A percentile compares a stretch with the other conserved stretches of the same genome.
Conservation (phyloP, 805 yeast genomes). For the Yarrowia yakushimensis region DNA sequence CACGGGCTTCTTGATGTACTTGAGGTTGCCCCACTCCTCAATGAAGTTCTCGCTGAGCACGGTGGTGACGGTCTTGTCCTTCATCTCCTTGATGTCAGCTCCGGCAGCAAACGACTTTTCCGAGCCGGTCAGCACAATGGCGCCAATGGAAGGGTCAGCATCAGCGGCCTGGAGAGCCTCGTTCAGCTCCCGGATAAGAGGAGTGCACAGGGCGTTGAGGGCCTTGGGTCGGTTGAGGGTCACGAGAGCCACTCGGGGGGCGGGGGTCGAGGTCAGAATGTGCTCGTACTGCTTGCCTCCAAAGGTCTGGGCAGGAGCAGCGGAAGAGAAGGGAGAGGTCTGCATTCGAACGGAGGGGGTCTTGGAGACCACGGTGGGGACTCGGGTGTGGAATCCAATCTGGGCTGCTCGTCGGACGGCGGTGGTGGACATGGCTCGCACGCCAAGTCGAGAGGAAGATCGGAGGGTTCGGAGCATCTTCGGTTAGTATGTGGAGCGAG, state of each 20-base stretch:
- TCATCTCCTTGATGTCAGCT: conserved; percentile 54
- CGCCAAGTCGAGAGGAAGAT: conserved; percentile 23
- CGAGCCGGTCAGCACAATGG: conserved; percentile 48
- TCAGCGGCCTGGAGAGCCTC: conserved; percentile 41
- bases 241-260: conserved; percentile 41
- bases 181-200: conserved; percentile 41
- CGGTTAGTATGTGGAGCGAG: background rate
- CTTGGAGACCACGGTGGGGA: background rate
- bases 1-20: conserved; percentile 45
- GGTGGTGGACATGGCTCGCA: conserved; percentile 21
- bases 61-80: conserved; percentile 40
- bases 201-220: conserved; percentile 43
- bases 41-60: conserved; percentile 41
- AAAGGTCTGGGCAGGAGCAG: conserved; percentile 10
- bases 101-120: conserved; percentile 53
- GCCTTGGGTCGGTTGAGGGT: conserved; percentile 47
- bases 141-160: conserved; percentile 42
- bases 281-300: conserved; percentile 36
- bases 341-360: background rate
- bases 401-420: conserved; percentile 25
- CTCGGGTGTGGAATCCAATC: conserved; percentile 19
- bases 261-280: conserved; percentile 42
- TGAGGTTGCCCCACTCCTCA: conserved; percentile 43
- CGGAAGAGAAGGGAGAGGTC: conserved; percentile 3
- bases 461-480: conserved; percentile 20